Evolutionary conservation across 805 yeast genomes (phyloP).

Genomic region (Metschnikowia kunwiensis): DNA sequence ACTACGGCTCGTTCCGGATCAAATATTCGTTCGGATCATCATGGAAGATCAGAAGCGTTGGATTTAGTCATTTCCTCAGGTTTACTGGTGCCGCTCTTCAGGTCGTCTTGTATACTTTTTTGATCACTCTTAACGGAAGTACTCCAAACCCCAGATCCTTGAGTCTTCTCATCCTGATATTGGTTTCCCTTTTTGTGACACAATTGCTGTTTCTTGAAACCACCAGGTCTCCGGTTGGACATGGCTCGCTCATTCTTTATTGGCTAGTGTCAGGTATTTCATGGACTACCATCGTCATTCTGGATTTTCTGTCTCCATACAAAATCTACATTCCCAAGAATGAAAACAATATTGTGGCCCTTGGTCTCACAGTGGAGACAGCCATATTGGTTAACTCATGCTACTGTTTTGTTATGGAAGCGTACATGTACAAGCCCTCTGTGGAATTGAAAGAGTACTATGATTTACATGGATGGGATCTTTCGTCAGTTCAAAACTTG

Average conservation of each 20-base stretch:
- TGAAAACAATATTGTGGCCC: slow-evolving; percentile 7
- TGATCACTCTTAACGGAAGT: slow-evolving; percentile 9
- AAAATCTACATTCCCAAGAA: slow-evolving; percentile 15
- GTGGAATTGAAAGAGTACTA: slow-evolving; percentile 22
- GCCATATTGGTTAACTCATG: slow-evolving; percentile 13
- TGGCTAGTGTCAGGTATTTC: slow-evolving; percentile 20
- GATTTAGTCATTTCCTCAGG: slow-evolving; percentile 15
- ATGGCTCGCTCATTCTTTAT: slow-evolving; percentile 23
- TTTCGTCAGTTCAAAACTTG: slow-evolving; percentile 21
- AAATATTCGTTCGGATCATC: slow-evolving; percentile 25
- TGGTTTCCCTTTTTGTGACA: slow-evolving; percentile 14
- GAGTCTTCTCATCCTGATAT: slow-evolving; percentile 10
- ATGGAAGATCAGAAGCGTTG: slow-evolving; percentile 16
- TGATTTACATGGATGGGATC: slow-evolving; percentile 26
- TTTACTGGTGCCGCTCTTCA: slow-evolving; percentile 17
- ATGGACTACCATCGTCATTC: slow-evolving; percentile 13
- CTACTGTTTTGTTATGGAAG: slow-evolving; percentile 19
- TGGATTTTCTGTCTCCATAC: slow-evolving; percentile 22
- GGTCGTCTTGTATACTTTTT: slow-evolving; percentile 13
- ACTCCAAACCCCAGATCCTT: slow-evolving; percentile 1
- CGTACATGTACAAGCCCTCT: slow-evolving; percentile 21
- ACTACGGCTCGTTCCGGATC: slow-evolving; percentile 21
- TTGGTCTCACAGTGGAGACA: slow-evolving; percentile 16
- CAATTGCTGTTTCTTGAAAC: slow-evolving; percentile 26
- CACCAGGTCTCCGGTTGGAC: slow-evolving; percentile 22